phyloP scores from a whole-genome alignment of 345 rosid species.

The Salix dunnii region DNA sequence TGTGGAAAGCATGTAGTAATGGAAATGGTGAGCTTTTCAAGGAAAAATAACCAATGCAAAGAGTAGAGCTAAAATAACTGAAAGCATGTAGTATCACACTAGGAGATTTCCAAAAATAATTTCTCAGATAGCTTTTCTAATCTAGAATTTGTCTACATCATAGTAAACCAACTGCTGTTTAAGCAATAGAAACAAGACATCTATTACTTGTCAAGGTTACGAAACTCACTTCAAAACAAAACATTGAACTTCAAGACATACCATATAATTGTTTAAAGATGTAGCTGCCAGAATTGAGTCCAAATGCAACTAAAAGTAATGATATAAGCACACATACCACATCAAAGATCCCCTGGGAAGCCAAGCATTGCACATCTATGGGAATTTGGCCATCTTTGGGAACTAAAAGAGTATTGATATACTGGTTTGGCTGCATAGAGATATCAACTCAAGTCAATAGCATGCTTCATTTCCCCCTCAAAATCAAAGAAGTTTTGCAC shows the following conservation, averaged over 20 bases:
- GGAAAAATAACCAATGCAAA: neutral
- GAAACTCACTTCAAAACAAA: neutral
- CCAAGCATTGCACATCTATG: constrained; percentile 49
- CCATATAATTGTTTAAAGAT: neutral
- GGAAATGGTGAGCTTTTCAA: neutral
- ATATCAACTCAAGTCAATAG: constrained; percentile 7
- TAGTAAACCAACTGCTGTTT: neutral
- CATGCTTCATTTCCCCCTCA: neutral
- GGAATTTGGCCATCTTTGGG: constrained; percentile 68
- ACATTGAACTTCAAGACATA: neutral
- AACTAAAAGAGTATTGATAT: constrained; percentile 73
- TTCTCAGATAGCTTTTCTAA: neutral
- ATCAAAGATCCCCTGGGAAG: constrained; percentile 62
- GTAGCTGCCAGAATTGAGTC: neutral
- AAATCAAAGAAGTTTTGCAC: neutral
- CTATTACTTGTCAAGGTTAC: neutral
- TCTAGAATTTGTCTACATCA: neutral
- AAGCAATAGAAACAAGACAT: neutral
- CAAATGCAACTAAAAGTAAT: neutral
- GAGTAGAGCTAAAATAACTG: neutral
- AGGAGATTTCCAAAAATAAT: neutral
- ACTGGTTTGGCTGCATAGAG: constrained; percentile 67
- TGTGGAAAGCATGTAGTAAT: neutral
- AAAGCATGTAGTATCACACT: neutral
- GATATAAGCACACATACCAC: constrained; percentile 42